These are phyloP conservation scores for Nemania diffusa DNA, from an alignment of 2,329 filamentous ascomycete species.

Conservation along the genomic window DNA sequence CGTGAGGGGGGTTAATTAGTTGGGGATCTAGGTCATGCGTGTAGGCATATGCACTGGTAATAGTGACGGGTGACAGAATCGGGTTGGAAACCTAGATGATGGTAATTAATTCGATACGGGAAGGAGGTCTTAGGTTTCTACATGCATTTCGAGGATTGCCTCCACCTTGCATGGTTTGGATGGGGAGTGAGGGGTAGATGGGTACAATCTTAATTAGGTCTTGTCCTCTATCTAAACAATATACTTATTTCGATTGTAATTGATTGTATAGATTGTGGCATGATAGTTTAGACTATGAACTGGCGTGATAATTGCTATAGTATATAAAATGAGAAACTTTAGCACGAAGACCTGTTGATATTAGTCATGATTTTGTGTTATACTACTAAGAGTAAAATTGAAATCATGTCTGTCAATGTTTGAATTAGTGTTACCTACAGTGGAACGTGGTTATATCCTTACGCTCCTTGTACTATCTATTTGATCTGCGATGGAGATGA, in stretches of 20 bases:
- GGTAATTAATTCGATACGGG: neutral
- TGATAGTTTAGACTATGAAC: neutral
- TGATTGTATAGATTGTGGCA: neutral
- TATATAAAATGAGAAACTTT: no score
- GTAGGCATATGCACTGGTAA: neutral
- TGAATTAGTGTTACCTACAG: no score
- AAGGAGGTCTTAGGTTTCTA: neutral
- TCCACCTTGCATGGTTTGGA: neutral
- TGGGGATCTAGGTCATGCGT: neutral
- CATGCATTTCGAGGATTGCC: slow-evolving; percentile 2
- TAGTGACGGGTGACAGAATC: neutral
- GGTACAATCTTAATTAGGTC: neutral
- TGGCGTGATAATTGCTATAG: no score
- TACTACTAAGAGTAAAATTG: neutral
- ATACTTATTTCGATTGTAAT: neutral
- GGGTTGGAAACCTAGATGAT: neutral
- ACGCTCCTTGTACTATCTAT: neutral
- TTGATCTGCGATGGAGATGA: neutral
- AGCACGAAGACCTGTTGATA: no score
- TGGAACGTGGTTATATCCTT: neutral
- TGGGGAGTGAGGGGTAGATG: neutral
- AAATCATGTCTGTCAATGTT: neutral
- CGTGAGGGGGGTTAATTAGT: neutral
- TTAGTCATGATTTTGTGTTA: neutral
- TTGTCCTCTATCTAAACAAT: neutral